Conservation (phyloP, 257 asterid genomes). For the Capsicum baccatum region DNA sequence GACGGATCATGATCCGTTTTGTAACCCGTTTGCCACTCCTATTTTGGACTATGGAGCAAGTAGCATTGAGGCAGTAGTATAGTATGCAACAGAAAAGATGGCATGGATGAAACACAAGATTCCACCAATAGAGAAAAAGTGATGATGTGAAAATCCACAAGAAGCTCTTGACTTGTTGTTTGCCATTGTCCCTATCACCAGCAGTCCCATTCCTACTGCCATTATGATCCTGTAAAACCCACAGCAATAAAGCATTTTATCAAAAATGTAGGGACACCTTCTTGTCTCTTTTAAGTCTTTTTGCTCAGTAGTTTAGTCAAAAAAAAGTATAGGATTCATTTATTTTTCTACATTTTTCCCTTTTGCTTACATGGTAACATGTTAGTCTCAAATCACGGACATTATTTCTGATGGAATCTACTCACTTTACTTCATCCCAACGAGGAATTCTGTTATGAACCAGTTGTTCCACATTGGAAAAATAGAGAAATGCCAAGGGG, state of each 20-base stretch:
- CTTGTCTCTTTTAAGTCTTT: not conserved
- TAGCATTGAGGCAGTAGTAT: constrained; percentile 55
- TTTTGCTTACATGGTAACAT: not conserved
- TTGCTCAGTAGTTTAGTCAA: not conserved
- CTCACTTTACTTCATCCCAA: not conserved
- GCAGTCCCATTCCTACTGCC: constrained; percentile 64
- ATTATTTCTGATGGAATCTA: not conserved
- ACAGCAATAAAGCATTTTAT: not conserved
- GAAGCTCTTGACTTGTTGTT: constrained; percentile 73
- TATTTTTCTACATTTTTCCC: not conserved
- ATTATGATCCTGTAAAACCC: constrained; percentile 59
- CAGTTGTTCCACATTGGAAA: too few relatives aligned
- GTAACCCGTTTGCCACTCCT: too few relatives aligned
- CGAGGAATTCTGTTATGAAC: not conserved
- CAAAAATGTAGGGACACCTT: not conserved
- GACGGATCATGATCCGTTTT: not conserved
- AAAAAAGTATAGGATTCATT: not conserved
- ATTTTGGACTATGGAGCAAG: not conserved
- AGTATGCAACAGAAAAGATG: constrained; percentile 67
- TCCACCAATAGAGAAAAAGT: constrained; percentile 77
- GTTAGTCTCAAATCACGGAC: not conserved
- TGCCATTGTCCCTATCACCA: constrained; percentile 74
- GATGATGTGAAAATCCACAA: constrained; percentile 79
- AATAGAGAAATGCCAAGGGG: too few relatives aligned
- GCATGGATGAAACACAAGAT: constrained; percentile 73